Conservation (phyloP, 805 yeast genomes). For the Suhomyces sp. region DNA sequence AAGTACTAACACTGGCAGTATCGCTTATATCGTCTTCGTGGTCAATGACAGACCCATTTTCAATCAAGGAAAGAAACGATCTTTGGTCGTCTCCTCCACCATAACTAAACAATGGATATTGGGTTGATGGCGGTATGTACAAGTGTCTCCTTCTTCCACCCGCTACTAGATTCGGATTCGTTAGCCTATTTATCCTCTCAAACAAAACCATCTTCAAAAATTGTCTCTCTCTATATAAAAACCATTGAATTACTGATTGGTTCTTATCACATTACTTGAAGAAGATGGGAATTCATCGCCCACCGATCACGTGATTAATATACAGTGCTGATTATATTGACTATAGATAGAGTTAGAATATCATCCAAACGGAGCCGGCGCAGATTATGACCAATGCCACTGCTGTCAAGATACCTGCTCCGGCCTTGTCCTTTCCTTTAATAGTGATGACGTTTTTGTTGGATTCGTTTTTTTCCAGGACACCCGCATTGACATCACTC, state of each 20-base stretch:
- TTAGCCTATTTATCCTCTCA: conserved; percentile 36
- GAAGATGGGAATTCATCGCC: background rate
- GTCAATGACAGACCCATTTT: conserved; percentile 29
- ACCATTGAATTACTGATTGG: background rate
- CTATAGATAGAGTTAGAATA: conserved; percentile 29
- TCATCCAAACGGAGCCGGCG: conserved; percentile 80
- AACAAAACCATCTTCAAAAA: conserved; percentile 36
- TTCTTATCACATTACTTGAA: background rate
- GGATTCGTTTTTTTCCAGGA: conserved; percentile 36
- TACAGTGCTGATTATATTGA: background rate
- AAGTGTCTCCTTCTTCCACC: conserved; percentile 39
- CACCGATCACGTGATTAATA: background rate
- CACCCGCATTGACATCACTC: conserved; percentile 49
- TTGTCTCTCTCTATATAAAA: background rate
- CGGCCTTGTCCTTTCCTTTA: conserved; percentile 59
- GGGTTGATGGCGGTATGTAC: conserved; percentile 44
- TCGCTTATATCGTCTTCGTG: conserved; percentile 32
- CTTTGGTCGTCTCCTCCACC: conserved; percentile 45
- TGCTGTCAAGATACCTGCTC: conserved; percentile 87
- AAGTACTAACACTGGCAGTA: conserved; percentile 39
- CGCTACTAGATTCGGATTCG: conserved; percentile 35
- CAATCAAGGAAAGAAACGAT: conserved; percentile 40
- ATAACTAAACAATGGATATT: conserved; percentile 39
- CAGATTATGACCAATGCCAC: conserved; percentile 57
- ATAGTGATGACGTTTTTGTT: conserved; percentile 47